Base-by-base conservation (phyloP, 176 grass and related monocot genomes). In the Triticum monococcum region DNA sequence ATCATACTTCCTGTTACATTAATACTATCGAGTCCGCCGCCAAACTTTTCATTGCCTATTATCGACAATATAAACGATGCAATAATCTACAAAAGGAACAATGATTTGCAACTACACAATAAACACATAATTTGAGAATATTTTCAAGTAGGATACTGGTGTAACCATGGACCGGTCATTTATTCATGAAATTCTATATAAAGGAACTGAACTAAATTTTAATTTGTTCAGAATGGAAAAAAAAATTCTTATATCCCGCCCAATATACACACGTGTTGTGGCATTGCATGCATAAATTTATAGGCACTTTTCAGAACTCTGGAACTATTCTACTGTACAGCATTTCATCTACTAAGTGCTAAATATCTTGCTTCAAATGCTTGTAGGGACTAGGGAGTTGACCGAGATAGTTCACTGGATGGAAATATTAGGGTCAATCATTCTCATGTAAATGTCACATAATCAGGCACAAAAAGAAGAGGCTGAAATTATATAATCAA, bases 161-260 rank as follows among this genome's bases (percentile, higher is more conserved):
- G 52, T 37, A n/a, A 14, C 5, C 9, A 41, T 62, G 18, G 32
- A 70, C 33, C 68, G 8, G 22, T 70, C 17, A 17, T 48, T 48
- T 72, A 72, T 57, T 23, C 52, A 80, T 86, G 10, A 83, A 80
- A 83, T 28, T 36, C 16, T 52, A 85, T 37, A 59, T 30, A 59
- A 69, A 13, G 18, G 28, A 69, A 32, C 33, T 64, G 43, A 46
- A 46, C 43, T 46, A 46, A 46, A 46, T 46, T 46, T 46, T 46
- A 46, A 46, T 46, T 46, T 46, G 43, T 46, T 46, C 43, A 46
- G 13, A 46, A 46, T 46, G 43, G 13, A 46, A 12, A 13, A 43
- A 43, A 46, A 46, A 46, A 46, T 46, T 46, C 43, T 46, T 46
- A 46, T 46, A 46, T 46, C 11, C 9, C 11, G 12, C 43, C 43